phyloP scores from a whole-genome alignment of 805 yeast genomes.

The Pichia occidentalis region DNA sequence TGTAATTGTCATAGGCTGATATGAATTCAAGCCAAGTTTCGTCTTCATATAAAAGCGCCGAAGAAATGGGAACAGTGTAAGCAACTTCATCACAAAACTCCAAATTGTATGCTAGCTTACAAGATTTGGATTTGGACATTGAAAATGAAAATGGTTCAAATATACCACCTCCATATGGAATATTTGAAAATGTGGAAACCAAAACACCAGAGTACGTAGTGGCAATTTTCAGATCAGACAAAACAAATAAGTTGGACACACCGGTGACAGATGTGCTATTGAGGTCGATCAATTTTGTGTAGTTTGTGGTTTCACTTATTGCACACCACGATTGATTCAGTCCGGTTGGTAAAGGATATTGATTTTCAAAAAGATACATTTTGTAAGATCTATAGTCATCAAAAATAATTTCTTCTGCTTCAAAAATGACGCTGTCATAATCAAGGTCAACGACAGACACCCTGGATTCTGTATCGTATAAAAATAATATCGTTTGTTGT shows the following conservation, averaged over 20 bases:
- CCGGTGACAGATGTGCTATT: slow-evolving; percentile 12
- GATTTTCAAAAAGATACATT: slow-evolving; percentile 43
- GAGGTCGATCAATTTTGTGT: slow-evolving; percentile 18
- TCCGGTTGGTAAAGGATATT: slow-evolving; percentile 31
- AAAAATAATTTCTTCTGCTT: slow-evolving; percentile 37
- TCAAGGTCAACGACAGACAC: slow-evolving; percentile 63
- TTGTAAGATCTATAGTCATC: slow-evolving; percentile 22
- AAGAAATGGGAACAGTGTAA: slow-evolving; percentile 68
- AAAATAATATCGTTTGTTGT: slow-evolving; percentile 54
- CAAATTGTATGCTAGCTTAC: slow-evolving; percentile 68
- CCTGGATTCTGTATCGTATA: slow-evolving; percentile 59
- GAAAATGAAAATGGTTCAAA: slow-evolving; percentile 52
- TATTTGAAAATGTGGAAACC: slow-evolving; percentile 38
- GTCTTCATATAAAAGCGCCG: slow-evolving; percentile 21
- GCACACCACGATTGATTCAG: slow-evolving; percentile 69
- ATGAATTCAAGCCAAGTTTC: slow-evolving; percentile 33
- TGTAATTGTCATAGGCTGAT: slow-evolving; percentile 55
- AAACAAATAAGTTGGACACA: slow-evolving; percentile 44
- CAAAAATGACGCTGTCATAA: slow-evolving; percentile 56
- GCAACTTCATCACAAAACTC: slow-evolving; percentile 78
- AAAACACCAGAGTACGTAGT: slow-evolving; percentile 61
- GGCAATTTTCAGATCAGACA: slow-evolving; percentile 53
- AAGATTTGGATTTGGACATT: slow-evolving; percentile 47
- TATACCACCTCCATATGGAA: slow-evolving; percentile 53
- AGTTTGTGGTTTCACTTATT: slow-evolving; percentile 35